Base-by-base conservation (phyloP, 352 stramenopile species). In the Pythium phragmitis region DNA sequence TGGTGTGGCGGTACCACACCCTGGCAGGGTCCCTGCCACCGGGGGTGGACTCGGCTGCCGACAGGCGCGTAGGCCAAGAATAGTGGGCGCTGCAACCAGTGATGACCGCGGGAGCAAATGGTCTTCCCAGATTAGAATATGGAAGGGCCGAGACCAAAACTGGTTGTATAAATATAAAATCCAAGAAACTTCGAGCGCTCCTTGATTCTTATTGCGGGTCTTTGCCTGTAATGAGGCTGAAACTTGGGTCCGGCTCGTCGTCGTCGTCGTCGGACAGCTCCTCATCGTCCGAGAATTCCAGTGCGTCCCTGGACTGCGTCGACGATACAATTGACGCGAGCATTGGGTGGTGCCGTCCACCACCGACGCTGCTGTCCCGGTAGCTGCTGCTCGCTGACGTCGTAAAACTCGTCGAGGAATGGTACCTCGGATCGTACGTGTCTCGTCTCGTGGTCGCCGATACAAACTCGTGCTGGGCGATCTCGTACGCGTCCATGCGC, bases 401-500 rank as follows among this genome's bases (percentile, higher is more conserved):
- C 12, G 39, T 43, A 21, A 13, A n/a, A 28, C 41, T 52, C 4
- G 42, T 19, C n/a, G 30, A 50, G 1, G 34, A 9, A 13, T 39
- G 3, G 41, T 26, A 14, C 9, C 16, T 7, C 17, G 19, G 26
- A 11, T 43, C 17, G 42, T 52, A 51, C 2, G 54, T 13, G 42
- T 52, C 42, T 17, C 33, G 21, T 4, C 4, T 37, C 12, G 36
- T 39, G 7, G 34, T 39, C 34, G 34, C 34, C 34, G 34, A 13
- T 13, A 13, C 34, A 39, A 54, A 62, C 55, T 54, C 55, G 42
- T 54, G 7, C n/a, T 62, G 51, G 43, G 55, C 55, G 43, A 62
- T 62, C 55, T 62, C 55, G 43, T 62, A 62, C 30, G 43, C 55
- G 55, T 62, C 55, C 55, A 54, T 62, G 42, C 55, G 55, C 3